Evolutionary conservation across 805 yeast genomes (phyloP).

Genomic region (Yarrowia sp.): DNA sequence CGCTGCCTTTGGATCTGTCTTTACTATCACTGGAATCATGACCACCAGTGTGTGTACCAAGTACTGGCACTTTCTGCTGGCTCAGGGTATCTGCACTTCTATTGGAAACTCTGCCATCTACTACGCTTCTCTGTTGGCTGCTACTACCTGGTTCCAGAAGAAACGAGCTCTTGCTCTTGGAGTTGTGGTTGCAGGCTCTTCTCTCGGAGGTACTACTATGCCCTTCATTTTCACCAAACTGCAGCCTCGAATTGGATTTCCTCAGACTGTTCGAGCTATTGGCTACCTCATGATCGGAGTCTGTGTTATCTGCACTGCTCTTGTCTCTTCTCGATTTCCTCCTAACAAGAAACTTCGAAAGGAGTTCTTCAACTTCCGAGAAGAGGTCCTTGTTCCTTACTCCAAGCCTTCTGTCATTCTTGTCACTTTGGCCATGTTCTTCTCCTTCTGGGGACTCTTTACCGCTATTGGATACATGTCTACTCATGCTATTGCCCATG

Average conservation of each 20-base stretch:
- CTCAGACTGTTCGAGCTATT: slow-evolving; percentile 57
- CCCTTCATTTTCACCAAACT: slow-evolving; percentile 53
- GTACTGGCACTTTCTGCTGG: slow-evolving; percentile 58
- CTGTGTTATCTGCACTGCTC: slow-evolving; percentile 37
- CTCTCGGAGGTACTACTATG: slow-evolving; percentile 62
- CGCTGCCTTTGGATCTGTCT: slow-evolving; percentile 46
- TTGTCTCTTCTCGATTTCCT: slow-evolving; percentile 40
- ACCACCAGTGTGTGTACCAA: slow-evolving; percentile 50
- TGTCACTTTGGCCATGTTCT: slow-evolving; percentile 37
- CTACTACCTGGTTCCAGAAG: slow-evolving; percentile 60
- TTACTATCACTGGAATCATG: slow-evolving; percentile 51
- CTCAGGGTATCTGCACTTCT: slow-evolving; percentile 55
- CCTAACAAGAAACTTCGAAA: slow-evolving; percentile 25
- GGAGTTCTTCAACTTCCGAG: slow-evolving; percentile 33
- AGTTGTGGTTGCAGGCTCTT: slow-evolving; percentile 62
- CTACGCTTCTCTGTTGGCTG: slow-evolving; percentile 49
- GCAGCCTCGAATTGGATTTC: slow-evolving; percentile 52
- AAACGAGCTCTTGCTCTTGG: slow-evolving; percentile 63
- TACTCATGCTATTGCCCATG: slow-evolving; percentile 47
- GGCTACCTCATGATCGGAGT: slow-evolving; percentile 38
- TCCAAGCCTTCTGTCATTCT: slow-evolving; percentile 31
- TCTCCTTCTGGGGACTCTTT: slow-evolving; percentile 53
- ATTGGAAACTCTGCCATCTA: slow-evolving; percentile 44
- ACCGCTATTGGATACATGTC: slow-evolving; percentile 54
- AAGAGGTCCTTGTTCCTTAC: not conserved